These are phyloP conservation scores for Lotus japonicus DNA, from an alignment of 306 rosid species.

Conservation along the genomic window DNA sequence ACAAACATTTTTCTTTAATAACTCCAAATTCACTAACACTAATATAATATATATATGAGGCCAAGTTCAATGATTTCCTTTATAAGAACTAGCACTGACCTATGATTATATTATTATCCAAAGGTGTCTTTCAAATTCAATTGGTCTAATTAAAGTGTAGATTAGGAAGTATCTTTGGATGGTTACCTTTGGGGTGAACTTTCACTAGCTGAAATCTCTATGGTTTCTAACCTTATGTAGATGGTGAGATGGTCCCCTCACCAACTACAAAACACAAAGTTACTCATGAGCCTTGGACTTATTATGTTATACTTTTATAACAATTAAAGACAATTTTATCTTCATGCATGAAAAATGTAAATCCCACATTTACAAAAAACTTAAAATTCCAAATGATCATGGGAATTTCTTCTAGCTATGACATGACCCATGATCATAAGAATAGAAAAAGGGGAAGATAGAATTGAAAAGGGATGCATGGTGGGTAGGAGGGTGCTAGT, in stretches of 20 bases:
- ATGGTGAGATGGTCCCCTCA: slow-evolving; percentile 16
- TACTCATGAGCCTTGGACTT: not conserved
- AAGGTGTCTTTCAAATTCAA: slow-evolving; percentile 11
- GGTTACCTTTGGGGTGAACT: slow-evolving; percentile 24
- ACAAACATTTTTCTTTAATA: too few relatives aligned
- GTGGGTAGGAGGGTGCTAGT: not conserved
- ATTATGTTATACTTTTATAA: not conserved
- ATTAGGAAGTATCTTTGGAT: slow-evolving; percentile 29
- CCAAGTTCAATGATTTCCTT: slow-evolving; percentile 44
- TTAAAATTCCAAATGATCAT: not conserved
- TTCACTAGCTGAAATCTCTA: slow-evolving; percentile 15
- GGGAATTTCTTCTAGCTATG: not conserved
- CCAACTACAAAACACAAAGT: not conserved
- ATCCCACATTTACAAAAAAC: not conserved
- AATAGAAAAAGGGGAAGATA: too few relatives aligned
- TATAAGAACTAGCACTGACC: slow-evolving; percentile 21
- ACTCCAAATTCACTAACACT: slow-evolving; percentile 11
- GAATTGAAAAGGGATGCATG: too few relatives aligned
- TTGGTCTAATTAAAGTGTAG: slow-evolving; percentile 39
- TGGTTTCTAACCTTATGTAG: not conserved
- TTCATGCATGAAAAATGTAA: not conserved
- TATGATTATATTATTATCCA: not conserved
- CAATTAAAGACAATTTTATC: not conserved
- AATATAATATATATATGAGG: slow-evolving; percentile 27
- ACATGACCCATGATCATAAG: too few relatives aligned